Conservation (phyloP, 2,329 filamentous ascomycete genomes). For the Colletotrichum horii region DNA sequence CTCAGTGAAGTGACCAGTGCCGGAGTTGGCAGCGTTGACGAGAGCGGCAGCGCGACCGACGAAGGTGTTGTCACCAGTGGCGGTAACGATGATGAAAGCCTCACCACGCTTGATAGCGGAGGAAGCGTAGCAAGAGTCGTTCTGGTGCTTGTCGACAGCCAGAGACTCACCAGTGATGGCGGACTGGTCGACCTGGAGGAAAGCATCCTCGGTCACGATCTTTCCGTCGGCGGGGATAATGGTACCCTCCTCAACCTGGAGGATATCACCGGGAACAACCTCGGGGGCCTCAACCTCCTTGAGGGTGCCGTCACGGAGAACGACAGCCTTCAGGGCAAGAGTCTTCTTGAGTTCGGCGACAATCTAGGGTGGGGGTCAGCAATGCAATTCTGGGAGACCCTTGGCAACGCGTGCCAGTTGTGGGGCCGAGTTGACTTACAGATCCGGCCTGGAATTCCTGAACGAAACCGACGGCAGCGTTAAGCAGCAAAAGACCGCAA, state of each 20-base stretch:
- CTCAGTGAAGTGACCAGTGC: constrained; percentile 87
- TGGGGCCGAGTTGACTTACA: constrained; percentile 13
- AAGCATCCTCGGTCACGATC: constrained; percentile 82
- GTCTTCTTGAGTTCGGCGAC: constrained; percentile 93
- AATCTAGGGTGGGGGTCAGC: constrained; percentile 48
- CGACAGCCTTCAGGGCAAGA: constrained; percentile 84
- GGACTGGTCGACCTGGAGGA: constrained; percentile 91
- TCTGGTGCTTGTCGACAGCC: constrained; percentile 85
- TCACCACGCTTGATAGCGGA: constrained; percentile 91
- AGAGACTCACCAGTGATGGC: constrained; percentile 92
- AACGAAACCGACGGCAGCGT: constrained; percentile 84
- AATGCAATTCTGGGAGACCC: neutral
- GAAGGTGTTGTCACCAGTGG: constrained; percentile 89
- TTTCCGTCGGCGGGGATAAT: constrained; percentile 90
- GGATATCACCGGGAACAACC: constrained; percentile 88
- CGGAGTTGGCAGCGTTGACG: constrained; percentile 76
- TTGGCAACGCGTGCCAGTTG: constrained; percentile 16
- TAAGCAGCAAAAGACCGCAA: constrained; percentile 80
- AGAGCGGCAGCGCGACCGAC: constrained; percentile 88
- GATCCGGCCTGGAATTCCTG: constrained; percentile 91
- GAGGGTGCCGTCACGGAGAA: constrained; percentile 80
- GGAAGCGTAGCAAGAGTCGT: constrained; percentile 82
- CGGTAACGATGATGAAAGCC: constrained; percentile 80
- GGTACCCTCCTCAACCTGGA: constrained; percentile 89
- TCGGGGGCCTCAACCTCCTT: constrained; percentile 82